A percentile compares a stretch with the other conserved stretches of the same genome.
Evolutionary conservation across 768 basidiomycete genomes (phyloP).

Genomic region (Calocybe cyanea): DNA sequence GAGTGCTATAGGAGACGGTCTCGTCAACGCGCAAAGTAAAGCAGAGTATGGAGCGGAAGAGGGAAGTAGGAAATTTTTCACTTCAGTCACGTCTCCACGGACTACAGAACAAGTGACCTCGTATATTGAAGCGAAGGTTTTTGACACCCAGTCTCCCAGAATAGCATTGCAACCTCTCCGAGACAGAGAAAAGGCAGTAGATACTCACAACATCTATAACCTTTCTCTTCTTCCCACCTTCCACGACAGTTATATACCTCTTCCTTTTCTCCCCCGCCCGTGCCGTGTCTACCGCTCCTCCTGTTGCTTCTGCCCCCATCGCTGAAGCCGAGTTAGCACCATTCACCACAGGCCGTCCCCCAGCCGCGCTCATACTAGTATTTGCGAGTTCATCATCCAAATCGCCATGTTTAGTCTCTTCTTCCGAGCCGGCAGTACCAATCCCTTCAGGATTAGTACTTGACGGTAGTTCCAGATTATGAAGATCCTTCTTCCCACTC

Average conservation of each 20-base stretch:
- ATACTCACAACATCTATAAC: conserved; percentile 58
- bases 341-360: not conserved
- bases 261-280: conserved; percentile 49
- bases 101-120: too few species aligned
- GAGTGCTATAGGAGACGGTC: too few species aligned
- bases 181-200: not conserved
- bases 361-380: conserved; percentile 2
- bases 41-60: not conserved
- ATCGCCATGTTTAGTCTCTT: not conserved
- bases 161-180: too few species aligned
- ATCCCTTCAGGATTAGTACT: not conserved
- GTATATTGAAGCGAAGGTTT: too few species aligned
- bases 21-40: too few species aligned
- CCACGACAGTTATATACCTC: conserved; percentile 46
- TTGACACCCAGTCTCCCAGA: too few species aligned
- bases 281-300: conserved; percentile 20
- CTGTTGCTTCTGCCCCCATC: too few species aligned
- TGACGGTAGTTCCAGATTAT: not conserved
- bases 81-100: too few species aligned
- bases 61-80: too few species aligned
- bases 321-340: conserved; percentile 2
- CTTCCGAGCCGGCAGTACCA: not conserved
- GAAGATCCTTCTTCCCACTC: not conserved
- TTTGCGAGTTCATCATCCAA: not conserved
- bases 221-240: conserved; percentile 69